Evolutionary conservation across 768 basidiomycete genomes (phyloP).

Genomic region (Pisolithus orientalis): DNA sequence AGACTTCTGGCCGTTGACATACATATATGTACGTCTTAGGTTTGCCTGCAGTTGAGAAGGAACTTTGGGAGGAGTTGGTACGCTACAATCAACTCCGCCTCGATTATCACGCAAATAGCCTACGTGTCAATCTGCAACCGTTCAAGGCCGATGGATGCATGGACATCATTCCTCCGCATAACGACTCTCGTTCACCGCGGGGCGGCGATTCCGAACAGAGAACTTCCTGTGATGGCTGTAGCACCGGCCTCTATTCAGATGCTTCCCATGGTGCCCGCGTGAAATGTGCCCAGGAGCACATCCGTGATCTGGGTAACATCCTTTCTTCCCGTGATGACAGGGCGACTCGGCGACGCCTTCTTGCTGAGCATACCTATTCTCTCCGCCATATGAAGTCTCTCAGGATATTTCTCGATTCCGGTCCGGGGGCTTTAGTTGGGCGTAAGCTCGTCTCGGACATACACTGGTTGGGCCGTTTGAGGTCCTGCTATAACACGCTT

Average conservation of each 20-base stretch:
- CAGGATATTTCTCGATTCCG: background rate
- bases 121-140: background rate
- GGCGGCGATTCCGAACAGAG: background rate
- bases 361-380: background rate
- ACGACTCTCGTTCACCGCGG: background rate
- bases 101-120: background rate
- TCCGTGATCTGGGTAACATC: background rate
- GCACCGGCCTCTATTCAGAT: background rate
- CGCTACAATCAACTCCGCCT: background rate
- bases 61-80: conserved; percentile 1
- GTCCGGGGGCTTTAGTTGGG: background rate
- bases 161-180: background rate
- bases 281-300: background rate
- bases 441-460: background rate
- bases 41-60: background rate
- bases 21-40: background rate
- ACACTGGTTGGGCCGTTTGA: background rate
- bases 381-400: background rate
- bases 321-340: background rate
- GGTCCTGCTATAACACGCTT: background rate
- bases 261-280: background rate
- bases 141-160: background rate
- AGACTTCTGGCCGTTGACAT: background rate
- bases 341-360: background rate
- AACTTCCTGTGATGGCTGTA: background rate